Percentiles rank a stretch among this genome's conserved stretches.
These are phyloP conservation scores for Lactifluus volemus DNA, from an alignment of 768 basidiomycete species.

Conservation along the genomic window DNA sequence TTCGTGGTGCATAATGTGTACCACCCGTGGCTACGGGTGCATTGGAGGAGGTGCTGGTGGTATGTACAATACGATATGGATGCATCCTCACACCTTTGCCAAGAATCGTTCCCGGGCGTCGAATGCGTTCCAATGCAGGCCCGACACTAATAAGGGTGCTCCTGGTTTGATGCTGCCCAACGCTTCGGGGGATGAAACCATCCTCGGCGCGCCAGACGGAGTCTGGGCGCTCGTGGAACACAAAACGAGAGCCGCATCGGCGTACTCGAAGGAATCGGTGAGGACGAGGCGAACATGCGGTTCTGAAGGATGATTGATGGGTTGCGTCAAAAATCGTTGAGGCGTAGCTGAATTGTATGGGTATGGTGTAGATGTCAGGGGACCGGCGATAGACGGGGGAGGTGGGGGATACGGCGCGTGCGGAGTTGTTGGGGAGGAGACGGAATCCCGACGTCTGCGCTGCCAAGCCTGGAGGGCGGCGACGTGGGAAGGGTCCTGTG, in stretches of 20 bases:
- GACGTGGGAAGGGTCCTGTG: conserved; percentile 3
- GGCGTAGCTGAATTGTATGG: conserved; percentile 3
- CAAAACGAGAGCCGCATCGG: conserved; percentile 45
- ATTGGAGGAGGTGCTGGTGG: neutral
- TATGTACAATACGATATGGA: conserved; percentile 42
- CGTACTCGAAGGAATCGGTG: conserved; percentile 32
- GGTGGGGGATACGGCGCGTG: conserved; percentile 6
- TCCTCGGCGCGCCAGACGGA: conserved; percentile 16
- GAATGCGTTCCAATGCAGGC: conserved; percentile 37
- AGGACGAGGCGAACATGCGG: conserved; percentile 20
- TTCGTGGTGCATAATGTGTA: conserved; percentile 1
- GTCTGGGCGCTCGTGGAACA: conserved; percentile 27
- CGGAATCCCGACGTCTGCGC: conserved; percentile 5
- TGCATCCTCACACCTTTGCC: conserved; percentile 43
- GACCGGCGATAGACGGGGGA: conserved; percentile 13
- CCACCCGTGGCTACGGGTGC: neutral
- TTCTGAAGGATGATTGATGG: neutral
- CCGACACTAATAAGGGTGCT: conserved; percentile 41
- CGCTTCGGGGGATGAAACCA: conserved; percentile 16
- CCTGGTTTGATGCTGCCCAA: conserved; percentile 15
- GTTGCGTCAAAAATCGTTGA: neutral
- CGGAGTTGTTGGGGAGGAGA: conserved; percentile 20
- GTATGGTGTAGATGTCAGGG: conserved; percentile 10
- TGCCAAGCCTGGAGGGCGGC: neutral
- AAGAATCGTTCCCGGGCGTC: conserved; percentile 34